phyloP scores from a whole-genome alignment of 306 rosid species.

The Rosa multiflora region DNA sequence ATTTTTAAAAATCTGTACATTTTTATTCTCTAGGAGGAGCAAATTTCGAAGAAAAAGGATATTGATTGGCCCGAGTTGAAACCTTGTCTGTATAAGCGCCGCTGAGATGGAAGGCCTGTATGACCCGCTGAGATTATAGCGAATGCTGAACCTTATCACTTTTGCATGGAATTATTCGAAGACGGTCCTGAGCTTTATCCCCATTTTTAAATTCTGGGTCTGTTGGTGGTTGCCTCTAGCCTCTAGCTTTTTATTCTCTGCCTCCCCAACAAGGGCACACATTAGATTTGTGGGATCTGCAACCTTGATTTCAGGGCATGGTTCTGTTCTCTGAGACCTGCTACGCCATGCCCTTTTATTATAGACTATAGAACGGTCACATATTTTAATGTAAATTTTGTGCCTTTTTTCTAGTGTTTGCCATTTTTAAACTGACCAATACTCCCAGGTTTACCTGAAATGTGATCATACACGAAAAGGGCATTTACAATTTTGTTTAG shows the following conservation, averaged over 20 bases:
- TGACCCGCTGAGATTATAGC: not conserved
- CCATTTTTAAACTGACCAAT: constrained; percentile 11
- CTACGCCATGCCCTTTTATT: constrained; percentile 27
- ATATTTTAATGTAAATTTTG: not conserved
- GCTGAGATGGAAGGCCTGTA: constrained; percentile 34
- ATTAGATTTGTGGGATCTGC: constrained; percentile 38
- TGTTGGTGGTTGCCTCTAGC: constrained; percentile 53
- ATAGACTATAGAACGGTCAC: not conserved
- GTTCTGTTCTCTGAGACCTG: constrained; percentile 35
- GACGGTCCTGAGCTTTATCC: not conserved
- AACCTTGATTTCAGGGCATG: constrained; percentile 59
- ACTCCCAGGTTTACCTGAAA: constrained; percentile 1
- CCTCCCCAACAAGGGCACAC: constrained; percentile 46
- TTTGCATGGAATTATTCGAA: not conserved
- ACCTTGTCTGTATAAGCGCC: constrained; percentile 93
- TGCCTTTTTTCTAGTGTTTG: not conserved
- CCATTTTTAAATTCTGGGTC: constrained; percentile 35
- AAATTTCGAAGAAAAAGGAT: constrained; percentile 45
- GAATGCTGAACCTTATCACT: not conserved
- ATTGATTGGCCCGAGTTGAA: constrained; percentile 85
- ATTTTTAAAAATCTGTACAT: not conserved
- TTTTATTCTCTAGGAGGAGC: constrained; percentile 49
- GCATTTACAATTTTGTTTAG: constrained; percentile 20
- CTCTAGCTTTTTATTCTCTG: constrained; percentile 57
- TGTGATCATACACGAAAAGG: constrained; percentile 12